phyloP scores from a whole-genome alignment of 345 rosid genomes.

The Draba incana region DNA sequence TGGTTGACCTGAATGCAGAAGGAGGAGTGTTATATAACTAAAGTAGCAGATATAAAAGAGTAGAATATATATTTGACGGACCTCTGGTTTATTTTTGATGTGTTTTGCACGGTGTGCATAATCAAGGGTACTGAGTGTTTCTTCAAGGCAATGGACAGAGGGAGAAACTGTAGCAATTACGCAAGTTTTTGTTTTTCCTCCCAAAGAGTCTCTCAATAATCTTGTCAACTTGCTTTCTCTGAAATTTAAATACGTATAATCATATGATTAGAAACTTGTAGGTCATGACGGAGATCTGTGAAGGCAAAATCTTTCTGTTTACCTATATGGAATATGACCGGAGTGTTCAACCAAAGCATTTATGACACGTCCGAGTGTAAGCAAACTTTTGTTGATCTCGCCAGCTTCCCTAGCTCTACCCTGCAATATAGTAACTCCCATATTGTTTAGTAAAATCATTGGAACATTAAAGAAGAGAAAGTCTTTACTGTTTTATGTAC shows the following conservation, averaged over 20 bases:
- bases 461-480: not conserved
- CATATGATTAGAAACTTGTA: constrained; percentile 7
- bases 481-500: constrained; percentile 44
- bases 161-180: constrained; percentile 96
- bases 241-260: constrained; percentile 37
- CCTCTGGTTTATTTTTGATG: constrained; percentile 99
- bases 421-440: constrained; percentile 53
- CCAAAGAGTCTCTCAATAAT: constrained; percentile 94
- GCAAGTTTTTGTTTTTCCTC: constrained; percentile 99
- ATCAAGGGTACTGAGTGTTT: constrained; percentile 97
- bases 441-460: constrained; percentile 17
- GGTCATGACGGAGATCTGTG: not conserved
- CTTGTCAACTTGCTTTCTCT: constrained; percentile 99
- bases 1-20: constrained; percentile 76
- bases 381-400: constrained; percentile 98
- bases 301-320: constrained; percentile 21
- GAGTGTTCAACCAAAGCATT: constrained; percentile 98
- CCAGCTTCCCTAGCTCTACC: constrained; percentile 99
- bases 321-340: constrained; percentile 97
- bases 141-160: constrained; percentile 91
- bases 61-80: constrained; percentile 36
- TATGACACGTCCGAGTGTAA: constrained; percentile 95
- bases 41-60: constrained; percentile 5
- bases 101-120: constrained; percentile 98
- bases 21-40: constrained; percentile 17